These are phyloP conservation scores for Tricharina praecox DNA, from an alignment of 495 filamentous ascomycete genomes.

Conservation along the genomic window DNA sequence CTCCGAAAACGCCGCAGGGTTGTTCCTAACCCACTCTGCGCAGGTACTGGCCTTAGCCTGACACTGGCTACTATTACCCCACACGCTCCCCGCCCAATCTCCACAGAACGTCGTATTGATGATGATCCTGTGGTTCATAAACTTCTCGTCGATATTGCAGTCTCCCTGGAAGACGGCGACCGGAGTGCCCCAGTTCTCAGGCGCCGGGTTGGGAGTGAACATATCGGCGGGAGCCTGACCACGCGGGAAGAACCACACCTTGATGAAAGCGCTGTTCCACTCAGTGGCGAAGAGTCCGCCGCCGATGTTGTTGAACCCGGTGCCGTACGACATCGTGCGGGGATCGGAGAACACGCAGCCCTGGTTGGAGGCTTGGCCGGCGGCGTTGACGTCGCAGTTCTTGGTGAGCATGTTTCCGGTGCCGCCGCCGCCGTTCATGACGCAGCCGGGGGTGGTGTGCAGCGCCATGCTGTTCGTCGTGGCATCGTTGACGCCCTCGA, in stretches of 20 bases:
- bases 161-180: slow-evolving; percentile 43
- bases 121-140: slow-evolving; percentile 56
- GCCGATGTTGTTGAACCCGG: not conserved
- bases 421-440: slow-evolving; percentile 28
- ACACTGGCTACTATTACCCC: slow-evolving; percentile 21
- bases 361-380: slow-evolving; percentile 30
- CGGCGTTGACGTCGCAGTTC: slow-evolving; percentile 37
- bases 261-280: slow-evolving; percentile 49
- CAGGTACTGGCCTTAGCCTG: slow-evolving; percentile 29
- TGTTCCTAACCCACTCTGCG: slow-evolving; percentile 43
- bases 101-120: slow-evolving; percentile 81
- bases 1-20: slow-evolving; percentile 42
- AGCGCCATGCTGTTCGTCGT: slow-evolving; percentile 51
- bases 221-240: slow-evolving; percentile 37
- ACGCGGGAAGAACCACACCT: slow-evolving; percentile 65
- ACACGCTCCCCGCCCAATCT: slow-evolving; percentile 63
- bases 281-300: slow-evolving; percentile 69
- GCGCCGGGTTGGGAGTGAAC: slow-evolving; percentile 40
- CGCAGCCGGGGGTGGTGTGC: slow-evolving; percentile 54
- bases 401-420: slow-evolving; percentile 33
- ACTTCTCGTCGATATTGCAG: slow-evolving; percentile 50
- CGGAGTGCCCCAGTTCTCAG: slow-evolving; percentile 48
- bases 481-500: slow-evolving; percentile 65
- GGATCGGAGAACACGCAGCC: slow-evolving; percentile 33
- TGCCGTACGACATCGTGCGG: not conserved